phyloP scores from a whole-genome alignment of 495 filamentous ascomycete genomes.

The Cercophora scortea region DNA sequence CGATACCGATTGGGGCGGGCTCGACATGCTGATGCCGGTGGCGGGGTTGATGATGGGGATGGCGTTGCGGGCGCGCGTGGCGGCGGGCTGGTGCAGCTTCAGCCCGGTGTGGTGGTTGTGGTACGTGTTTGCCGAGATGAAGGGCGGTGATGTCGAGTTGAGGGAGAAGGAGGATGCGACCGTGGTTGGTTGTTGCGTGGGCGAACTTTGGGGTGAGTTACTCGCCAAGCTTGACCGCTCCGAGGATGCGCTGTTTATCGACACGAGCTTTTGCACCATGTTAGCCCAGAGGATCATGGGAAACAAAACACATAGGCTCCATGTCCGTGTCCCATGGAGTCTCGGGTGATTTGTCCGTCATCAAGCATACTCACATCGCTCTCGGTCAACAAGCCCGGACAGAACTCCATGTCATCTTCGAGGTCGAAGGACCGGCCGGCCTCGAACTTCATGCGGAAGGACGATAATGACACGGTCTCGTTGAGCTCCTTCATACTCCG shows the following conservation, averaged over 20 bases:
- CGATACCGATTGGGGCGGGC: constrained; percentile 85
- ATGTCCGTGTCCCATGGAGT: no score
- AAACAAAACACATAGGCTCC: not conserved
- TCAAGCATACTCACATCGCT: constrained; percentile 71
- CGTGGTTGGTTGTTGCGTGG: constrained; percentile 59
- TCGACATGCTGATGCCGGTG: constrained; percentile 80
- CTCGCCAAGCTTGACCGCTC: constrained; percentile 92
- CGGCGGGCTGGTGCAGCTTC: constrained; percentile 80
- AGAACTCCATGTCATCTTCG: constrained; percentile 96
- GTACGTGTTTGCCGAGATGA: constrained; percentile 48
- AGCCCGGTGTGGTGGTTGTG: constrained; percentile 46
- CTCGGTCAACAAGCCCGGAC: constrained; percentile 86
- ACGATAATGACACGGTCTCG: constrained; percentile 62
- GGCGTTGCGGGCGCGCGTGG: constrained; percentile 84
- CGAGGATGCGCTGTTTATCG: constrained; percentile 77
- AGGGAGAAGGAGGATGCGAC: constrained; percentile 71
- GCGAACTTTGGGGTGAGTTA: constrained; percentile 89
- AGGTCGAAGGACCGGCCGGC: constrained; percentile 92
- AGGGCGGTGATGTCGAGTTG: constrained; percentile 66
- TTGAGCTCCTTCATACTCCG: constrained; percentile 84
- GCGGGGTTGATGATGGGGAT: constrained; percentile 98
- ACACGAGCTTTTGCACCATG: constrained; percentile 58
- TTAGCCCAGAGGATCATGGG: constrained; percentile 3
- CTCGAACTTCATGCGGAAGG: constrained; percentile 80
- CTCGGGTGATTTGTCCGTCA: no score